Conservation (phyloP, 176 grass and related monocot genomes). For the Musa itinerans region DNA sequence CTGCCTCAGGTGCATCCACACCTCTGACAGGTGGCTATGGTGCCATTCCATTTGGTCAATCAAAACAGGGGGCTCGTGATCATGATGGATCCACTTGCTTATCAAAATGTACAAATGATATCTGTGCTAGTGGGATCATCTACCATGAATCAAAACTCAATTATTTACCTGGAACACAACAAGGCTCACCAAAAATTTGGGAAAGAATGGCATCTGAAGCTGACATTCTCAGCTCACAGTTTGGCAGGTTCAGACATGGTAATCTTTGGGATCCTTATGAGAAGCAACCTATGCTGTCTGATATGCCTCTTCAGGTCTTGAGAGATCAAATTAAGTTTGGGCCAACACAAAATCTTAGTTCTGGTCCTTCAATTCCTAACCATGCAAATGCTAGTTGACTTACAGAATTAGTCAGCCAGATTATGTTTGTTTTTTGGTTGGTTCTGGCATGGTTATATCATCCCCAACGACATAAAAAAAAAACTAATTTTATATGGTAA, state of each 20-base stretch:
- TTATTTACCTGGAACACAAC: constrained; percentile 41
- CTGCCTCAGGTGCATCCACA: constrained; percentile 82
- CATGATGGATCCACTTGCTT: constrained; percentile 45
- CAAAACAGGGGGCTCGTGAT: constrained; percentile 44
- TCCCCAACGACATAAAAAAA: neutral
- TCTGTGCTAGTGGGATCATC: constrained; percentile 6
- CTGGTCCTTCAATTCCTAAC: constrained; percentile 24
- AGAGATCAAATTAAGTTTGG: constrained; percentile 49
- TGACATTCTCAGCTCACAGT: constrained; percentile 66
- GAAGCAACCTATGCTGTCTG: constrained; percentile 29
- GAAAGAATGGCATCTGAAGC: constrained; percentile 53
- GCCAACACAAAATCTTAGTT: constrained; percentile 49
- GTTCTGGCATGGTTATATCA: constrained; percentile 12
- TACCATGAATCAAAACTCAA: constrained; percentile 21
- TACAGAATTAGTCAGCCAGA: neutral
- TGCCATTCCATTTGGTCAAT: constrained; percentile 56
- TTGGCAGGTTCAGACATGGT: constrained; percentile 53
- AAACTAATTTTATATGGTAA: constrained; percentile 5
- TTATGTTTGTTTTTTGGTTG: constrained; percentile 12
- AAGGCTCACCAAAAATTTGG: constrained; percentile 36
- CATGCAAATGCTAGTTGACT: neutral
- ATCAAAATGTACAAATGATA: constrained; percentile 17
- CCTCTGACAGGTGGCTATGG: constrained; percentile 67
- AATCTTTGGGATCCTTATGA: constrained; percentile 50
- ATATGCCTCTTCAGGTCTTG: constrained; percentile 36